Conservation (phyloP, 768 basidiomycete species). For the Cyclocybe aegerita region DNA sequence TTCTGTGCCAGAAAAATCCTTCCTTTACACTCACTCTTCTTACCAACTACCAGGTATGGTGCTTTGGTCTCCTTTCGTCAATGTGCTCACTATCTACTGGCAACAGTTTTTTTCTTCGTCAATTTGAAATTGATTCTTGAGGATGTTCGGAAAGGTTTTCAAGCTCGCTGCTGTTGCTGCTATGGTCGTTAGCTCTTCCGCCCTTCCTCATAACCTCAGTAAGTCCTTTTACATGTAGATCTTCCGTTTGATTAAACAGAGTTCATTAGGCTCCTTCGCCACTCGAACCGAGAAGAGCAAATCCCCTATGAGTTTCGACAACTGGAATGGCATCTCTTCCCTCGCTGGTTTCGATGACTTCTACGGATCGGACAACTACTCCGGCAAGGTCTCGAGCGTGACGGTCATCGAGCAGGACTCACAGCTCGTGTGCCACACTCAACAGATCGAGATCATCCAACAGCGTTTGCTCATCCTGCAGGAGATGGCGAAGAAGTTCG, state of each 20-base stretch:
- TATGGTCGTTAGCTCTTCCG: conserved; percentile 26
- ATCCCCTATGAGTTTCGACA: conserved; percentile 25
- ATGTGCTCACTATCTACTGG: neutral
- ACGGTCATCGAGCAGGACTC: conserved; percentile 30
- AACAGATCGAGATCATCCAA: conserved; percentile 40
- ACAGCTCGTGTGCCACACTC: conserved; percentile 38
- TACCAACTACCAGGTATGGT: conserved; percentile 23
- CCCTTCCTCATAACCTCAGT: conserved; percentile 21
- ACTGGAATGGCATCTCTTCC: conserved; percentile 38
- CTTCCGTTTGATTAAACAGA: neutral
- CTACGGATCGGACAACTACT: conserved; percentile 44
- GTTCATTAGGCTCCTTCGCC: neutral
- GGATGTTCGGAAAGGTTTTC: conserved; percentile 37
- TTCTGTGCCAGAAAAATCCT: conserved; percentile 21
- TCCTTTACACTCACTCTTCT: conserved; percentile 1
- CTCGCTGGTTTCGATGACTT: conserved; percentile 43
- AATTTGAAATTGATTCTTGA: conserved; percentile 21
- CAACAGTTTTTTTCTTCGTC: conserved; percentile 10
- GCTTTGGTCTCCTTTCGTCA: neutral
- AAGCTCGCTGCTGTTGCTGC: conserved; percentile 26
- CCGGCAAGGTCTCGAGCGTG: conserved; percentile 25
- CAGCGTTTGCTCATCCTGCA: conserved; percentile 44
- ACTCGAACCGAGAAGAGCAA: neutral
- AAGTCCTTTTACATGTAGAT: neutral
- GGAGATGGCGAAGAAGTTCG: conserved; percentile 45